phyloP scores from a whole-genome alignment of 2,329 filamentous ascomycete genomes.

The Colletotrichum echinochloae region DNA sequence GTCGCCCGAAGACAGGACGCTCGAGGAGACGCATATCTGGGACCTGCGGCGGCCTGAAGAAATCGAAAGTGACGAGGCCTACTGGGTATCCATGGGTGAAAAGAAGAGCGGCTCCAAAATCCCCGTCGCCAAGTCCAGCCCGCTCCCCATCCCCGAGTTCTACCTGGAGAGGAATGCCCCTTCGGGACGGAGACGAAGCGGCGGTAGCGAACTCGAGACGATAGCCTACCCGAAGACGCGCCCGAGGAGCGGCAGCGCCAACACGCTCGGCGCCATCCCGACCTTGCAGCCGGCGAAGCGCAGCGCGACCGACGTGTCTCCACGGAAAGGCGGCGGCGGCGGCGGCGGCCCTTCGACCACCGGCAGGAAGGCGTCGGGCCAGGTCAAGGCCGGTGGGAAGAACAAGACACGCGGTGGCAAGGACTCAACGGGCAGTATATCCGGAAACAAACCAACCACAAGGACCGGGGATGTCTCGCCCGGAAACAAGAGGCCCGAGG shows the following conservation, averaged over 20 bases:
- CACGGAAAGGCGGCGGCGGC: conserved; percentile 58
- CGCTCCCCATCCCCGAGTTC: conserved; percentile 77
- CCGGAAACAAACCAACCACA: conserved; percentile 70
- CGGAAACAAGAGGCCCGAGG: conserved; percentile 79
- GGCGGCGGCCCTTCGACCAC: conserved; percentile 42
- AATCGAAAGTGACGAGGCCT: conserved; percentile 67
- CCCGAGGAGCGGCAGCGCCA: conserved; percentile 76
- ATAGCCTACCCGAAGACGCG: conserved; percentile 72
- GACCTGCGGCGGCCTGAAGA: conserved; percentile 84
- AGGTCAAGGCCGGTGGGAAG: conserved; percentile 60
- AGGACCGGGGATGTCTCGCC: conserved; percentile 68
- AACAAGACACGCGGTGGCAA: conserved; percentile 73
- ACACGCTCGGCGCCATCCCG: conserved; percentile 57
- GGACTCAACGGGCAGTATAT: conserved; percentile 58
- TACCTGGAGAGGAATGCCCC: conserved; percentile 81
- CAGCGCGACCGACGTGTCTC: conserved; percentile 62
- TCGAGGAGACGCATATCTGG: conserved; percentile 67
- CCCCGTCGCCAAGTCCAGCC: conserved; percentile 84
- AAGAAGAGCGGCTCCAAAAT: conserved; percentile 76
- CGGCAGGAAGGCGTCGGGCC: conserved; percentile 59
- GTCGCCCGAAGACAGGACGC: conserved; percentile 51
- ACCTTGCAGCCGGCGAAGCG: conserved; percentile 53
- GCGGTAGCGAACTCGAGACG: conserved; percentile 66
- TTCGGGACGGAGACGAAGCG: conserved; percentile 70
- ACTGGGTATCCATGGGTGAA: conserved; percentile 63